Base-by-base conservation (phyloP, 2,329 filamentous ascomycete genomes). In the Metarhizium sp. region DNA sequence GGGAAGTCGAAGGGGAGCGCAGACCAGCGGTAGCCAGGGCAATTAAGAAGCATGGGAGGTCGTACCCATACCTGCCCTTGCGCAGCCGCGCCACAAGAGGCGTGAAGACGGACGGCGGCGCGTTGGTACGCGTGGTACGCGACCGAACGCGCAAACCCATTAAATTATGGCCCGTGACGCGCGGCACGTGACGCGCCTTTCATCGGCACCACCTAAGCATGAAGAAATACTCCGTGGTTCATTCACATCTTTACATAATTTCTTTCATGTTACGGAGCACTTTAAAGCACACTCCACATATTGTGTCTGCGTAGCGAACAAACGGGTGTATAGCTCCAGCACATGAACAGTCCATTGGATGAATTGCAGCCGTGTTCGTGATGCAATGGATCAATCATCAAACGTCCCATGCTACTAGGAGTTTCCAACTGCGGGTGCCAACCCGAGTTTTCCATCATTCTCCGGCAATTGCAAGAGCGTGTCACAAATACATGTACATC, bases 81-180 rank as follows among this genome's bases (percentile, higher is more conserved):
- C 30, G 51, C 34, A 53, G 34, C 45, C 46, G 54, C 57, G 59
- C 57, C 53, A 57, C 51, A 56, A 59, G 55, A 52, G 53, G 47
- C 48, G 46, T 52, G 55, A 59, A 20, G 25, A 18, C 13, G 11
- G 18, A 36, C 7, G 25, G 40, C 18, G 46, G 36, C 45, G 50
- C n/a, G 47, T 60, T 57, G 54, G 51, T 55, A 57, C 58, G 58
- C 59, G 59, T 58, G 49, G 57, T 50, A 62, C 69, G 69, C 67
- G 69, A 66, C 57, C 29, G 53, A 59, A 66, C 68, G 65, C 67
- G 69, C 46, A 50, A 60, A 60, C 58, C 64, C 59, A 68, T 70
- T 66, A 66, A 67, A 64, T 42, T 7, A 20, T 62, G 64, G 63
- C 45, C 62, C 54, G 66, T 67, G 66, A 16, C 51, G 8, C 29